Conservation (phyloP, 2,329 filamentous ascomycete genomes). For the Alternaria brassicicola region DNA sequence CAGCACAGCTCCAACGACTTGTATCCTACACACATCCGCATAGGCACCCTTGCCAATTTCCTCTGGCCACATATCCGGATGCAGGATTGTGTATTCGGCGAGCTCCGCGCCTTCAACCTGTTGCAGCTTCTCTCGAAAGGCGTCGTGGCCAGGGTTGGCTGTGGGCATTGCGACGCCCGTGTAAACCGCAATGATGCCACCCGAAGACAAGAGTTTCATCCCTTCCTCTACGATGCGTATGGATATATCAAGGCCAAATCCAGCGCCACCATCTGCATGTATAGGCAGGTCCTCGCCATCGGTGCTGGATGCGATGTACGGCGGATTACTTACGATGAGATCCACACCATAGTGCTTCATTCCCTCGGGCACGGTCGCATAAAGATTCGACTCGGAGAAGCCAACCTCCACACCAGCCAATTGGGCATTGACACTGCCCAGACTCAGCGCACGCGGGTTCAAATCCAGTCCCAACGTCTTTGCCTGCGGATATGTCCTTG, state of each 20-base stretch:
- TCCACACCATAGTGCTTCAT: constrained; percentile 19
- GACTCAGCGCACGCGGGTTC: constrained; percentile 25
- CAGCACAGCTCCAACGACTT: constrained; percentile 30
- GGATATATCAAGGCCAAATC: constrained; percentile 31
- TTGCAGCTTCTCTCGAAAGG: constrained; percentile 25
- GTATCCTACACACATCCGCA: constrained; percentile 33
- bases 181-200: constrained; percentile 28
- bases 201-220: constrained; percentile 20
- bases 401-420: constrained; percentile 18
- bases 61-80: constrained; percentile 36
- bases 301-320: constrained; percentile 31
- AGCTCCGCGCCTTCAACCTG: constrained; percentile 17
- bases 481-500: constrained; percentile 23
- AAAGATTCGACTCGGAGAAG: constrained; percentile 30
- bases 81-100: constrained; percentile 28
- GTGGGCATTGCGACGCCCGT: constrained; percentile 31
- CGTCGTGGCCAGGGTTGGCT: constrained; percentile 22
- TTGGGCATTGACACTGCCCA: constrained; percentile 25
- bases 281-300: constrained; percentile 30
- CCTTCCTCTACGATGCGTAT: constrained; percentile 29
- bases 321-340: constrained; percentile 34
- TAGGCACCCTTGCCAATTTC: constrained; percentile 32
- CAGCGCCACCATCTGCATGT: constrained; percentile 33
- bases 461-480: constrained; percentile 28
- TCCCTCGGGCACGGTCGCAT: constrained; percentile 18